These are phyloP conservation scores for Dendrobium catenatum DNA, from an alignment of 106 monocot genomes.

Conservation along the genomic window DNA sequence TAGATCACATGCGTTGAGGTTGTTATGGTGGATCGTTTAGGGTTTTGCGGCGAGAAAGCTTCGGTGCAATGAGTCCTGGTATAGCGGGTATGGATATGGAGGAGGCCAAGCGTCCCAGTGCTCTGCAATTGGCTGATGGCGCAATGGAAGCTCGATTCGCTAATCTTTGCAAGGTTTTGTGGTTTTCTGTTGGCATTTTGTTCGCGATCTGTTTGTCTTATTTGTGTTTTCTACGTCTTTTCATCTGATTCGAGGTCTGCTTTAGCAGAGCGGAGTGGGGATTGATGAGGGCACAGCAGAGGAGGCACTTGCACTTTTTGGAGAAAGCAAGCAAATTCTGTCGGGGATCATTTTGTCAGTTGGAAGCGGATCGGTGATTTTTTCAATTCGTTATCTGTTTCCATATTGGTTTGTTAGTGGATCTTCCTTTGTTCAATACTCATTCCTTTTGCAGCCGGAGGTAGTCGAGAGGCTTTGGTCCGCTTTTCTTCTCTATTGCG, in stretches of 20 bases:
- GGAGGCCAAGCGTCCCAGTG: neutral
- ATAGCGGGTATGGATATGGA: conserved; percentile 10
- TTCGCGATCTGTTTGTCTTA: neutral
- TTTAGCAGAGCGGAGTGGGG: conserved; percentile 22
- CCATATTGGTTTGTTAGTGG: neutral
- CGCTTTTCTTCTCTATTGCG: conserved; percentile 71
- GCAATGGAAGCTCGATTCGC: conserved; percentile 42
- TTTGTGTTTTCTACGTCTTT: neutral
- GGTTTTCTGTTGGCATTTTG: too few relatives aligned
- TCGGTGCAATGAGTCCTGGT: conserved; percentile 19
- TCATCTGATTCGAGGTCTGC: neutral
- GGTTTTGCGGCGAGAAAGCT: neutral
- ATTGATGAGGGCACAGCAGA: conserved; percentile 26
- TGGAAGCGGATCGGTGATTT: conserved; percentile 59
- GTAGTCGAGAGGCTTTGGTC: conserved; percentile 60
- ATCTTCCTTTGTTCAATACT: neutral
- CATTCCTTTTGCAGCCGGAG: conserved; percentile 41
- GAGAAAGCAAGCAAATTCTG: conserved; percentile 41
- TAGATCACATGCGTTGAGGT: neutral
- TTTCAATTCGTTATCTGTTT: neutral
- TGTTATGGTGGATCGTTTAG: neutral
- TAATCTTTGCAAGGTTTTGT: conserved; percentile 43
- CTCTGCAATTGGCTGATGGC: conserved; percentile 7
- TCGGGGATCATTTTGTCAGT: conserved; percentile 35
- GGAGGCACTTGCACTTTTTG: conserved; percentile 34